phyloP scores from a whole-genome alignment of 257 asterid species.

The Solanum chiquidenum region DNA sequence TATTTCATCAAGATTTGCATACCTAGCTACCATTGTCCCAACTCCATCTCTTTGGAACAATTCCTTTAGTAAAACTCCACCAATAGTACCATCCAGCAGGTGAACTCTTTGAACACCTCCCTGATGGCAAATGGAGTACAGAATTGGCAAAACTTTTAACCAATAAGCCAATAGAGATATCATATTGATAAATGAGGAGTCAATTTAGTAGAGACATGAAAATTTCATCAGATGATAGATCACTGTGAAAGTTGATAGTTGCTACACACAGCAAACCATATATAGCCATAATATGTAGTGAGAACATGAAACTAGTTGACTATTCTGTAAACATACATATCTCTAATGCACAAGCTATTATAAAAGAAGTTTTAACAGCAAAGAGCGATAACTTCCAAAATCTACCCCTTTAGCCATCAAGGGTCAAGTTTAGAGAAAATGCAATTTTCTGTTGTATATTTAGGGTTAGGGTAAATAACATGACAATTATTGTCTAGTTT shows the following conservation, averaged over 20 bases:
- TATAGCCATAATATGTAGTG: background rate
- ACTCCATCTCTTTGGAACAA: slow-evolving; percentile 92
- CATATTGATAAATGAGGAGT: background rate
- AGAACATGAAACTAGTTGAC: background rate
- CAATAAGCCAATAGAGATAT: background rate
- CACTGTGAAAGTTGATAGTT: background rate
- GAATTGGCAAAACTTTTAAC: background rate
- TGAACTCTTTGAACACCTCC: slow-evolving; percentile 97
- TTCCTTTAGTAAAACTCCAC: slow-evolving; percentile 83
- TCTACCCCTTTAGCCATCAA: background rate
- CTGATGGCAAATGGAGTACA: slow-evolving; percentile 28
- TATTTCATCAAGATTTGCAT: slow-evolving; percentile 11
- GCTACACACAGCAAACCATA: background rate
- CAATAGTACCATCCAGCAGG: slow-evolving; percentile 81
- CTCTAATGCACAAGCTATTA: background rate
- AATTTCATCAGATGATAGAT: background rate
- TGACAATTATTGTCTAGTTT: background rate
- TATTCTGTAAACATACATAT: background rate
- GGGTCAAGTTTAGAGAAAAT: background rate
- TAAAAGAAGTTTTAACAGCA: background rate
- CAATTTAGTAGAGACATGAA: background rate
- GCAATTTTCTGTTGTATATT: background rate
- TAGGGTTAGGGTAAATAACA: background rate
- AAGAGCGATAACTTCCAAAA: background rate
- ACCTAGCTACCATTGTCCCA: slow-evolving; percentile 98